A percentile compares a stretch with the other conserved stretches of the same genome.
These are phyloP conservation scores for Plantago coronopus DNA, from an alignment of 305 asterid species.

Conservation along the genomic window DNA sequence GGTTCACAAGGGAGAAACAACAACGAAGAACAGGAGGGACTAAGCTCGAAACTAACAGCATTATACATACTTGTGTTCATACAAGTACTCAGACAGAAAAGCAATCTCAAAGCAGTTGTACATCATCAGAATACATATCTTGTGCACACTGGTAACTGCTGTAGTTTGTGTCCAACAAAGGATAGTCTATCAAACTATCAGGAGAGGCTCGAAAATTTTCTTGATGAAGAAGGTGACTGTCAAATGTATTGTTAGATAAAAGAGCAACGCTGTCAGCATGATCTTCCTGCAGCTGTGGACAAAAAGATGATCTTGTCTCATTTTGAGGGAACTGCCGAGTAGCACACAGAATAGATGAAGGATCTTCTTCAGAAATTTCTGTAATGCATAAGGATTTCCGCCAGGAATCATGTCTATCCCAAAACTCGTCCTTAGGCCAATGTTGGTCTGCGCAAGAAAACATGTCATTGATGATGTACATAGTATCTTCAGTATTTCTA, in stretches of 20 bases:
- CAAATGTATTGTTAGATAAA: constrained; percentile 23
- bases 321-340: constrained; percentile 35
- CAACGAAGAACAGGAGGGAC: no score
- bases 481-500: constrained; percentile 19
- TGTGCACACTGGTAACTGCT: constrained; percentile 24
- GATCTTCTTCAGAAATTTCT: constrained; percentile 28
- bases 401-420: constrained; percentile 25
- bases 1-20: no score
- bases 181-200: constrained; percentile 25
- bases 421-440: constrained; percentile 24
- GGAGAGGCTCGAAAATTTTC: constrained; percentile 18
- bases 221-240: constrained; percentile 14
- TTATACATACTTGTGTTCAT: not conserved
- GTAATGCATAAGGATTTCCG: constrained; percentile 33
- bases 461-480: constrained; percentile 23
- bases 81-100: constrained; percentile 9
- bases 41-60: no score
- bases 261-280: constrained; percentile 17
- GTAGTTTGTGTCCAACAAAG: constrained; percentile 36
- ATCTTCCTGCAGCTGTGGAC: constrained; percentile 25
- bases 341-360: constrained; percentile 22
- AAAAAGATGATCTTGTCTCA: constrained; percentile 20
- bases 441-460: constrained; percentile 28
- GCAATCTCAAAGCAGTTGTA: constrained; percentile 13
- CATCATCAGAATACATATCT: constrained; percentile 26